Conservation (phyloP, 202 grass and related monocot species). For the Digitaria exilis region DNA sequence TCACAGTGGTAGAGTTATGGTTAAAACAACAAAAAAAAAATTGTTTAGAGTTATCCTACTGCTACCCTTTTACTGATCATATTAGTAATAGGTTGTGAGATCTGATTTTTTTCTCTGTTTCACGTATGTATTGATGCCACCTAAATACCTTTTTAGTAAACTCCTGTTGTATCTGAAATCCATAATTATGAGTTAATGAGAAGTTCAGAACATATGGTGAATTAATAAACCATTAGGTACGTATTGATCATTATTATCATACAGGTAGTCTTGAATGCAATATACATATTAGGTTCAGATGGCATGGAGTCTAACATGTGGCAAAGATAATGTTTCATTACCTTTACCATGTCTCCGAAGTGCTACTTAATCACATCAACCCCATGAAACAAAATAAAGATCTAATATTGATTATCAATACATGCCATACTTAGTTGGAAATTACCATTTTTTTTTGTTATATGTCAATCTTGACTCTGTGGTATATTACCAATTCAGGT, state of each 20-base stretch:
- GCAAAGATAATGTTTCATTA: not conserved
- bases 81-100: constrained; percentile 11
- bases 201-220: constrained; percentile 13
- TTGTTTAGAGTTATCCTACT: constrained; percentile 17
- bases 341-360: not conserved
- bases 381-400: constrained; percentile 17
- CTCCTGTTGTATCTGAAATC: constrained; percentile 21
- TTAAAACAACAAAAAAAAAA: not conserved
- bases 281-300: constrained; percentile 16
- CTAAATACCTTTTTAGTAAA: not conserved
- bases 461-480: constrained; percentile 28
- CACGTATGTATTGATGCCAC: constrained; percentile 4
- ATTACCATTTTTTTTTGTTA: constrained; percentile 3
- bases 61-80: constrained; percentile 6
- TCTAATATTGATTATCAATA: not conserved
- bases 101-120: constrained; percentile 24
- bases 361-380: not conserved
- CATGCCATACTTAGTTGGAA: constrained; percentile 6
- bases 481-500: constrained; percentile 52
- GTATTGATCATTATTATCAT: constrained; percentile 22
- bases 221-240: constrained; percentile 34
- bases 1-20: constrained; percentile 13
- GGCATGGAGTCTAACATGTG: constrained; percentile 11
- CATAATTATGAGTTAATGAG: constrained; percentile 14
- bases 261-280: not conserved